Base-by-base conservation (phyloP, 2,329 filamentous ascomycete genomes). In the Neofusicoccum umdonicola region DNA sequence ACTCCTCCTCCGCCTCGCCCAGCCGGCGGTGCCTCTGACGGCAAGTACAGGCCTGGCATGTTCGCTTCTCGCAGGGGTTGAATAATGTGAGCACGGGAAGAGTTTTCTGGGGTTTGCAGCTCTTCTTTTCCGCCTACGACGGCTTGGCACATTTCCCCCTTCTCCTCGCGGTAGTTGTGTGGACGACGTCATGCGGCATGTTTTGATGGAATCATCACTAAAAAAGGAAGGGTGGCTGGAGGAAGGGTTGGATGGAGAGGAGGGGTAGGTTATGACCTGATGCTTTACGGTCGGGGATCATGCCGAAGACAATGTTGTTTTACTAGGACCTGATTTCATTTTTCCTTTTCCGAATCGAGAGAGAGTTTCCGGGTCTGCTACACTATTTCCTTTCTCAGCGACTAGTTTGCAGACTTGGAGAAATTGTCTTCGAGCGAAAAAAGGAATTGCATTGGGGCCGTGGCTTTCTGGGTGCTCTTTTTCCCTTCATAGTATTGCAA, bases 41-140 rank as follows among this genome's bases (percentile, higher is more conserved):
- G 77, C 45, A 78, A 76, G 70, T 79, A 79, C 66, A 73, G 76
- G 68, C 77, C 77, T 31, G 77, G 77, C 66, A 71, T 71, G 56
- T 79, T 78, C 66, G 71, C 37, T 4, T 6, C 31, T 34, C 47
- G 56, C 15, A 61, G 54, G 45, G 45, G 54, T 45, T 65, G 52
- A 17, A 27, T 37, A 47, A 56, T 56, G n/a, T 39, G 27, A 45
- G 27, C 15, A 11, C 12, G n/a, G 13, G 34, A 42, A 9, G 19
- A 31, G 56, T 7, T 17, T 37, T 37, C 37, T 19, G 4, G n/a
- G 15, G 37, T 11, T 39, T 19, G 7, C 47, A 44, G 15, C 27
- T 58, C 39, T 45, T 9, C 44, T 44, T 34, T 31, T 12, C 44
- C 44, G 22, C 17, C 27, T 19, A 47, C 47, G 27, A 15, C 47